A percentile compares a stretch with the other conserved stretches of the same genome.
phyloP scores from a whole-genome alignment of 2,329 filamentous ascomycete species.

The Geoglossum cookeanum region DNA sequence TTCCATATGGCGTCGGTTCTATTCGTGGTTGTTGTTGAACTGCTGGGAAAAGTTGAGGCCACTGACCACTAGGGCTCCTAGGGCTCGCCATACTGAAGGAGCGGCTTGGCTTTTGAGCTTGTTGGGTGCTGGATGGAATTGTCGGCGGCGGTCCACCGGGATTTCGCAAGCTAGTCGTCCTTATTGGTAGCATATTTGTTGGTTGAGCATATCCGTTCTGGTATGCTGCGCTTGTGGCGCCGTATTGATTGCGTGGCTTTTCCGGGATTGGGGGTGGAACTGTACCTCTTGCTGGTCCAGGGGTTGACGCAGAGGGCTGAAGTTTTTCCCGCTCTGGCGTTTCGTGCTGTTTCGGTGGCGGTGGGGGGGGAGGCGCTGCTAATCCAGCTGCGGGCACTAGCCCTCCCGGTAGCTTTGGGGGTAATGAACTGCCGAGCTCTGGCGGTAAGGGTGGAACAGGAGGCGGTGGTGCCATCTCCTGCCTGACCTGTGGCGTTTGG shows the following conservation, averaged over 20 bases:
- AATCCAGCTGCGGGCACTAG: slow-evolving; percentile 12
- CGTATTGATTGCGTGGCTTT: slow-evolving; percentile 3
- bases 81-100: neutral
- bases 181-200: slow-evolving; percentile 11
- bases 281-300: neutral
- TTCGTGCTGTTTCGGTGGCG: slow-evolving; percentile 23
- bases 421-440: slow-evolving; percentile 27
- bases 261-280: slow-evolving; percentile 6
- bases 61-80: neutral
- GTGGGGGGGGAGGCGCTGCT: slow-evolving; percentile 17
- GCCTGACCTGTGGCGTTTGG: slow-evolving; percentile 13
- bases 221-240: slow-evolving; percentile 1
- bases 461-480: neutral
- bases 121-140: slow-evolving; percentile 15
- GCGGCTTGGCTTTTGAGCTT: slow-evolving; percentile 13
- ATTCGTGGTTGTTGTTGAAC: neutral
- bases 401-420: neutral
- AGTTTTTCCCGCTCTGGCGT: slow-evolving; percentile 1
- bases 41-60: neutral
- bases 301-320: slow-evolving; percentile 1
- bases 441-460: slow-evolving; percentile 49
- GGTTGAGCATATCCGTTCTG: slow-evolving; percentile 10
- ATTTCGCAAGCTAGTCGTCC: slow-evolving; percentile 13
- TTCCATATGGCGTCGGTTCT: neutral
- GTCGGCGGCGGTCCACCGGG: slow-evolving; percentile 14